Base-by-base conservation (phyloP, 2,329 filamentous ascomycete genomes). In the Macrophomina tecta region DNA sequence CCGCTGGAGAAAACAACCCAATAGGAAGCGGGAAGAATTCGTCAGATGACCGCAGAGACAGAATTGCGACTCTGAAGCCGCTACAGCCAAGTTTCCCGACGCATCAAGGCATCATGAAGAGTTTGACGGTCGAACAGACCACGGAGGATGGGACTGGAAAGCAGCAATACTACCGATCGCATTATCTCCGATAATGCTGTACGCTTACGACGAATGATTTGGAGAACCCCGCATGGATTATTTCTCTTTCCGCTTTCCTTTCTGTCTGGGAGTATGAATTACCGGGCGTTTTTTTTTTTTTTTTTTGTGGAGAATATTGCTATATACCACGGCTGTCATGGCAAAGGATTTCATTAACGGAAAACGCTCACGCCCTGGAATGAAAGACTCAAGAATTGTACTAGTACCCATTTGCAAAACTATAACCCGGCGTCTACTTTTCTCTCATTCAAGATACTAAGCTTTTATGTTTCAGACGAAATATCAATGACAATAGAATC, bases 81-180 rank as follows among this genome's bases (percentile, higher is more conserved):
- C 40, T 18, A 4, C 18, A 32, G 6, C 58, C 58, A 8, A 62
- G 30, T 9, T 62, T 62, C n/a, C 30, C 58, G 4, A 62, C 42
- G 16, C 58, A 62, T 3, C 23, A 40, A 28, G 51, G 51, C 40
- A 65, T 65, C 42, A 49, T 58, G 40, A 58, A 65, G 32, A 65
- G 63, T 14, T 12, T 65, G 30, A 49, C 63, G n/a, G 63, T 65
- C 11, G 46, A 58, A 12, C 63, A 65, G 18, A 58, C 51, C 28
- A 65, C 52, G 4, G 52, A 56, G 12, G 18, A 53, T 12, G n/a
- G 14, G 12, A 45, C 40, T 6, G 51, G 51, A 38, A 32, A 23
- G 7, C 48, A 48, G n/a, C 63, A 65, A 18, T 65, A 49, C 5
- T 65, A 65, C 32, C 34, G 63, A 9, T 49, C 52, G 7, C 51